Evolutionary conservation across 352 stramenopile genomes (phyloP).

Genomic region (Phytopythium kandeliae): DNA sequence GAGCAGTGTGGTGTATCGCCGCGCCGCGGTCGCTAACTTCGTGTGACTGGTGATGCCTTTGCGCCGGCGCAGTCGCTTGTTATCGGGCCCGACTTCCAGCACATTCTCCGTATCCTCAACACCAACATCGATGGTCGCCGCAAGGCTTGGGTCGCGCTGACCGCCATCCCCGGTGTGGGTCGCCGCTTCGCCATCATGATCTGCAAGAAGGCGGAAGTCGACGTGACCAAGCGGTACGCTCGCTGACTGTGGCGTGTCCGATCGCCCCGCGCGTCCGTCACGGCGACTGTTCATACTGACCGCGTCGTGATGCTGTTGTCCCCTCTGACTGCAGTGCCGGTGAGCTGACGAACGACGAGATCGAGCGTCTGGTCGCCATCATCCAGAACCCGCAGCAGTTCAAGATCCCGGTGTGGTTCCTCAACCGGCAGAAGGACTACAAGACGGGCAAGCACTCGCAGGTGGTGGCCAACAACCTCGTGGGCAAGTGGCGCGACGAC

Average conservation of each 20-base stretch:
- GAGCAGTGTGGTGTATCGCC: no score
- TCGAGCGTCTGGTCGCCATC: conserved; percentile 99
- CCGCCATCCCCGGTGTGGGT: conserved; percentile 82
- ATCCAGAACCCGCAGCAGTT: conserved; percentile 99
- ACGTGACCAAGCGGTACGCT: conserved; percentile 94
- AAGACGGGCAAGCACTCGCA: conserved; percentile 99
- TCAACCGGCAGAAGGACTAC: conserved; percentile 99
- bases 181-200: conserved; percentile 90
- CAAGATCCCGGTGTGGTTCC: conserved; percentile 99
- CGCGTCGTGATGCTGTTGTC: no score
- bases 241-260: no score
- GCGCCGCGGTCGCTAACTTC: neutral
- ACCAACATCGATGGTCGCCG: conserved; percentile 99
- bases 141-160: conserved; percentile 87
- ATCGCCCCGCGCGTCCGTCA: no score
- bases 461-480: conserved; percentile 97
- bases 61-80: conserved; percentile 65
- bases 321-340: conserved; percentile 64
- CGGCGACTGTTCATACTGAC: no score
- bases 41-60: neutral
- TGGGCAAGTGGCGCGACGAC: conserved; percentile 98
- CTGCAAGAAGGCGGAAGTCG: conserved; percentile 99
- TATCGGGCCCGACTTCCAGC: conserved; percentile 97
- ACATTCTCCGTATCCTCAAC: conserved; percentile 99
- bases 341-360: conserved; percentile 99